These are phyloP conservation scores for Penicillium sp. DNA, from an alignment of 2,329 filamentous ascomycete species.

Conservation along the genomic window DNA sequence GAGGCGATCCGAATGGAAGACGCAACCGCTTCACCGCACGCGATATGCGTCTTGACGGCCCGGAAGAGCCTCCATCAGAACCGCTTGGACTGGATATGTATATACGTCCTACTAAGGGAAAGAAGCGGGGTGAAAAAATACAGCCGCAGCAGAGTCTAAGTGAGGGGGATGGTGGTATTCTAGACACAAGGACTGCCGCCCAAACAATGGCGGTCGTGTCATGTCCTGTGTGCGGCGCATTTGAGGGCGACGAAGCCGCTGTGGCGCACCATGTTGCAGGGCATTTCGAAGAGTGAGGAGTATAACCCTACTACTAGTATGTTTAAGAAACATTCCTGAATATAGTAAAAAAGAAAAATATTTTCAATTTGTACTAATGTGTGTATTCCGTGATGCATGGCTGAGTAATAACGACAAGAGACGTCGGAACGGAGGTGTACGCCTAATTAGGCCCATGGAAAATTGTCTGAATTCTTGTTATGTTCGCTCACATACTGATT, in stretches of 20 bases:
- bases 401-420: too few relatives aligned
- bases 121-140: constrained; percentile 9
- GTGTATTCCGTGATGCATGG: too few relatives aligned
- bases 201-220: neutral
- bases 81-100: constrained; percentile 16
- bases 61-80: constrained; percentile 13
- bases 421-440: too few relatives aligned
- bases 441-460: too few relatives aligned
- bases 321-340: too few relatives aligned
- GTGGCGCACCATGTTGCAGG: constrained; percentile 29
- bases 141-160: neutral
- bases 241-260: constrained; percentile 28
- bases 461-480: too few relatives aligned
- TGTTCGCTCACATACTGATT: too few relatives aligned
- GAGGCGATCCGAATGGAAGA: constrained; percentile 7
- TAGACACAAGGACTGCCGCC: neutral
- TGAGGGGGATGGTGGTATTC: neutral
- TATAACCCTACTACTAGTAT: too few relatives aligned
- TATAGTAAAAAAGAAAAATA: too few relatives aligned
- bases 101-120: constrained; percentile 12
- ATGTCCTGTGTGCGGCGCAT: constrained; percentile 26
- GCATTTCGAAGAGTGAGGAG: constrained; percentile 21
- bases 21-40: constrained; percentile 5
- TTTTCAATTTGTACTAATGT: too few relatives aligned
- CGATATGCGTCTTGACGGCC: constrained; percentile 10